phyloP scores from a whole-genome alignment of 2,329 filamentous ascomycete genomes.

The Fusarium circinatum region DNA sequence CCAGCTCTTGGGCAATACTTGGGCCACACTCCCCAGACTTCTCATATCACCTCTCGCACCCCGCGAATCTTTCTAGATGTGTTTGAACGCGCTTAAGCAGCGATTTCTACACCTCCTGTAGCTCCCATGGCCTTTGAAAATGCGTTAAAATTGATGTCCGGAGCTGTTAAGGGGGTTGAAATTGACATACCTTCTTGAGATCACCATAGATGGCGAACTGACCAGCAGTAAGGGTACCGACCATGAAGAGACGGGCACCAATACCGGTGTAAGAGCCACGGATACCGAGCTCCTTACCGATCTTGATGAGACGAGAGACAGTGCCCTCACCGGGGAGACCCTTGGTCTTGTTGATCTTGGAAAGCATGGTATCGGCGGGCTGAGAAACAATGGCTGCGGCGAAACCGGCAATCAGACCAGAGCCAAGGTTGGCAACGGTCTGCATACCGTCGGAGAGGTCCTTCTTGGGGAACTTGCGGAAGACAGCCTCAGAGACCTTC shows the following conservation, averaged over 20 bases:
- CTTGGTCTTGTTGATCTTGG: constrained; percentile 96
- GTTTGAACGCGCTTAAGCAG: constrained; percentile 30
- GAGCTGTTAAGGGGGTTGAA: not conserved
- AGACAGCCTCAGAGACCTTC: constrained; percentile 83
- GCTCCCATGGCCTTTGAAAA: constrained; percentile 63
- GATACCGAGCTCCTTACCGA: constrained; percentile 85
- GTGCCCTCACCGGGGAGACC: constrained; percentile 88
- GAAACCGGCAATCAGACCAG: constrained; percentile 71
- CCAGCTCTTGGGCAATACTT: constrained; percentile 41
- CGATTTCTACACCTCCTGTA: constrained; percentile 79
- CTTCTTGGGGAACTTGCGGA: constrained; percentile 75
- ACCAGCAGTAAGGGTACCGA: constrained; percentile 79
- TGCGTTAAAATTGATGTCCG: not conserved
- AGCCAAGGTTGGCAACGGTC: constrained; percentile 81
- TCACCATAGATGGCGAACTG: constrained; percentile 92
- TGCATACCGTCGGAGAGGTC: constrained; percentile 73
- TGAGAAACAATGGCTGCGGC: constrained; percentile 88
- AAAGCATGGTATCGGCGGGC: constrained; percentile 92
- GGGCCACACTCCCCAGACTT: constrained; percentile 25
- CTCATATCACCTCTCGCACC: constrained; percentile 15
- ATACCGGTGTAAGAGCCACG: constrained; percentile 83
- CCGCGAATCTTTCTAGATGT: constrained; percentile 1
- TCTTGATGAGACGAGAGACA: constrained; percentile 84
- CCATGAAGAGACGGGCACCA: constrained; percentile 72
- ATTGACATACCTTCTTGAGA: constrained; percentile 24